A percentile compares a stretch with the other conserved stretches of the same genome.
Conservation (phyloP, 2,329 filamentous ascomycete species). For the Cercospora sp. region DNA sequence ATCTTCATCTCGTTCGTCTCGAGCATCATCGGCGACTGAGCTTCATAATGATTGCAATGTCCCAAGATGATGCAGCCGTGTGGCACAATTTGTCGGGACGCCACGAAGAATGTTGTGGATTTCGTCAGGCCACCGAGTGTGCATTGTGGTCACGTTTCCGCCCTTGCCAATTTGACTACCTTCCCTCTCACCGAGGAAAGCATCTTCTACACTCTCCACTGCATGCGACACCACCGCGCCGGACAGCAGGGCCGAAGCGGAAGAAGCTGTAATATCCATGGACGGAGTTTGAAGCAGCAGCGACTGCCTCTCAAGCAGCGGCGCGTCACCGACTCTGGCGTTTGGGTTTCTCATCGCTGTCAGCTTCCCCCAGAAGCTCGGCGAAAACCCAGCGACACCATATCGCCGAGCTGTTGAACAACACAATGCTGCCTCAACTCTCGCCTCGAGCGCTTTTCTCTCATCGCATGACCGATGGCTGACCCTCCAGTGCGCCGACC, state of each 20-base stretch:
- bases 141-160: neutral
- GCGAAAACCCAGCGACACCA: neutral
- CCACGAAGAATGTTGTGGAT: too few relatives aligned
- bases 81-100: too few relatives aligned
- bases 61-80: too few relatives aligned
- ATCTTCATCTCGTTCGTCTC: neutral
- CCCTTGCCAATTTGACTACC: neutral
- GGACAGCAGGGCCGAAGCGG: conserved; percentile 32
- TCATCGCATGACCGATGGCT: neutral
- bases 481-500: conserved; percentile 10
- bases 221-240: neutral
- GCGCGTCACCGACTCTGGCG: neutral
- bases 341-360: neutral
- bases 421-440: neutral
- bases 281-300: neutral
- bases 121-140: too few relatives aligned
- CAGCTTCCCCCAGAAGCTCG: neutral
- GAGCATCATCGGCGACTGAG: too few relatives aligned
- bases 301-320: neutral
- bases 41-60: too few relatives aligned
- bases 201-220: neutral
- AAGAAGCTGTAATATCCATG: conserved; percentile 40
- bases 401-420: neutral
- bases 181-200: neutral
- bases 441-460: neutral